Conservation (phyloP, 1,284 basidiomycete species). For the Schizophyllum amplum region DNA sequence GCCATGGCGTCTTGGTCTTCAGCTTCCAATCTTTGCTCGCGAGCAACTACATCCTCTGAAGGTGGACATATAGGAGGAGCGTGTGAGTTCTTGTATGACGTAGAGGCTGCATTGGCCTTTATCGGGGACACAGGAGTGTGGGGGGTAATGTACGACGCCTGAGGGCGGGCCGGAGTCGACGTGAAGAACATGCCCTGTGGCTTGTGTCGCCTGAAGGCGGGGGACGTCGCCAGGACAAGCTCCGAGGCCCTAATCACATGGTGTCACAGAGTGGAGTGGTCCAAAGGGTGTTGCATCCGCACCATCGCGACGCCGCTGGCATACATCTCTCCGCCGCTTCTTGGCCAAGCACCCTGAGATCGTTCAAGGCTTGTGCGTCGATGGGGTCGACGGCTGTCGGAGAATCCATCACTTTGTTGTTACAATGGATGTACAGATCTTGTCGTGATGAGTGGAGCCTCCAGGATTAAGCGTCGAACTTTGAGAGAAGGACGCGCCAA, state of each 20-base stretch:
- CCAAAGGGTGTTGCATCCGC: constrained; percentile 14
- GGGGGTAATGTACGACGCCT: constrained; percentile 38
- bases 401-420: background rate
- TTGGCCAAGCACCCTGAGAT: constrained; percentile 43
- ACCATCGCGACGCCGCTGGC: constrained; percentile 67
- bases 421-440: no score
- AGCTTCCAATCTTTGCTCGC: constrained; percentile 43
- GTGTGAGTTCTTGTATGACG: constrained; percentile 19
- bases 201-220: constrained; percentile 30
- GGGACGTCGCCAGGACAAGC: constrained; percentile 54
- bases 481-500: no score
- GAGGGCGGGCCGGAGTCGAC: constrained; percentile 30
- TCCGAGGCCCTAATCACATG: constrained; percentile 54
- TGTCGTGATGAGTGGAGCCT: no score
- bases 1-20: constrained; percentile 63
- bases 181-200: constrained; percentile 15
- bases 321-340: constrained; percentile 57
- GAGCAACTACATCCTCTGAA: constrained; percentile 20
- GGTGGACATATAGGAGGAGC: constrained; percentile 17
- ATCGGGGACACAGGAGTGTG: constrained; percentile 30
- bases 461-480: no score
- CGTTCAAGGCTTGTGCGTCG: constrained; percentile 29
- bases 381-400: constrained; percentile 22
- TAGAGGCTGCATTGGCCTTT: constrained; percentile 16
- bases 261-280: background rate